phyloP scores from a whole-genome alignment of 495 filamentous ascomycete genomes.

The Stereocaulon alpinum region DNA sequence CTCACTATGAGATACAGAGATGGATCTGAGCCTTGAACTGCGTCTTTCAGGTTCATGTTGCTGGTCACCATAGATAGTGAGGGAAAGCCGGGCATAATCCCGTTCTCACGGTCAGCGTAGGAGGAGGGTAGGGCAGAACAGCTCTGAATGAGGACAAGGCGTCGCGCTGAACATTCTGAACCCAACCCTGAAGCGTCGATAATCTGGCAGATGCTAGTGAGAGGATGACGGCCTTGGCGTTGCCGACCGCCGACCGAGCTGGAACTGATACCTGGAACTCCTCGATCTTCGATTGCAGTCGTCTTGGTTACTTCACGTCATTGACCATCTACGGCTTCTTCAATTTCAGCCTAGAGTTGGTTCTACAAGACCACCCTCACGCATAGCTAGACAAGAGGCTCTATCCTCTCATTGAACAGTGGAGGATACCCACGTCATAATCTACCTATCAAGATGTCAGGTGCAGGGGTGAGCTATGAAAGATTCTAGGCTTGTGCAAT shows the following conservation, averaged over 20 bases:
- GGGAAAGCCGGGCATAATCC: slow-evolving; percentile 50
- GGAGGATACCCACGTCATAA: neutral
- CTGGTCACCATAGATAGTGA: slow-evolving; percentile 41
- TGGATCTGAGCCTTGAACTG: slow-evolving; percentile 28
- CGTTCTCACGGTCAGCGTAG: slow-evolving; percentile 11
- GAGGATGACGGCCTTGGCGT: neutral
- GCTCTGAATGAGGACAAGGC: neutral
- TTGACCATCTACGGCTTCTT: neutral
- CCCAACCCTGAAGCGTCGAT: neutral
- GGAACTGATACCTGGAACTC: neutral
- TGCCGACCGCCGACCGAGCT: neutral
- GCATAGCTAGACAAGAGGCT: no score
- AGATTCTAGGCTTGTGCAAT: slow-evolving; percentile 8
- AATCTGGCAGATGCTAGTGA: neutral
- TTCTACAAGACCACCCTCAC: neutral
- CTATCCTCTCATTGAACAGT: neutral
- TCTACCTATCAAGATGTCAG: slow-evolving; percentile 38
- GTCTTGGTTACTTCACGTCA: neutral
- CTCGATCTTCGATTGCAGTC: neutral
- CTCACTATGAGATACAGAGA: slow-evolving; percentile 74
- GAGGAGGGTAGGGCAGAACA: neutral
- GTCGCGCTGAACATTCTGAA: neutral
- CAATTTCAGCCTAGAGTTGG: no score
- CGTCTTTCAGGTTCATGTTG: slow-evolving; percentile 21
- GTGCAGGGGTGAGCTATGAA: slow-evolving; percentile 41